Evolutionary conservation across 2,329 filamentous ascomycete species (phyloP).

Genomic region (Fusarium chlamydosporum): DNA sequence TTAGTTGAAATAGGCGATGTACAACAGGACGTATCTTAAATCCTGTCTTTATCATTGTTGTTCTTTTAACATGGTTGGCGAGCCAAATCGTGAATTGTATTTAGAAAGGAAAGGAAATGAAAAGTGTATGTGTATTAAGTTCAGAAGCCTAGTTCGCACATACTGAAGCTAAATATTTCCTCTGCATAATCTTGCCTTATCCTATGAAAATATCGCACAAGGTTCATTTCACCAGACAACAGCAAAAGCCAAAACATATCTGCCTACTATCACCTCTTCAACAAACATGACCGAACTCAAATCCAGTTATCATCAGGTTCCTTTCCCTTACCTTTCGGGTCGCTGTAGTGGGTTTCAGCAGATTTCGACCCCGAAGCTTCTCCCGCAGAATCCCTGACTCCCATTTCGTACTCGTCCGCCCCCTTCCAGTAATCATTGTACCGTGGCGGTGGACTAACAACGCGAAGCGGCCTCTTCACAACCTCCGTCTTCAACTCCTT

Average conservation of each 20-base stretch:
- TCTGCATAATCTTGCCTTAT: background rate
- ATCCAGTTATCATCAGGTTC: conserved; percentile 1
- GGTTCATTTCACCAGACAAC: background rate
- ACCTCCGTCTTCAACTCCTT: background rate
- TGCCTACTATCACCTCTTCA: background rate
- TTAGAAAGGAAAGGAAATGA: background rate
- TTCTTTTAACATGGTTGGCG: background rate
- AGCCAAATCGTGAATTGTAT: background rate
- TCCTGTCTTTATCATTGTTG: no score
- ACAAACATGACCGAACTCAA: background rate
- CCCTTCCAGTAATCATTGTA: conserved; percentile 2
- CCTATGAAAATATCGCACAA: background rate
- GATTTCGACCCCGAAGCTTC: background rate
- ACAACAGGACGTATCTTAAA: no score
- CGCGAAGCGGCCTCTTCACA: background rate
- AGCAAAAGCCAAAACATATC: background rate
- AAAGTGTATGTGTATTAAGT: background rate
- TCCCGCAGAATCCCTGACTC: background rate
- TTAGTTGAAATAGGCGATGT: background rate
- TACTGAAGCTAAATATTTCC: background rate
- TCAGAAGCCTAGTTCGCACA: background rate
- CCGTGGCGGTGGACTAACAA: background rate
- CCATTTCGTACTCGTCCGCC: conserved; percentile 1
- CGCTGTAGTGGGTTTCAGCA: conserved; percentile 2
- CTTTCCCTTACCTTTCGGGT: background rate